Conservation (phyloP, 805 yeast species). For the Saturnispora galanensis region DNA sequence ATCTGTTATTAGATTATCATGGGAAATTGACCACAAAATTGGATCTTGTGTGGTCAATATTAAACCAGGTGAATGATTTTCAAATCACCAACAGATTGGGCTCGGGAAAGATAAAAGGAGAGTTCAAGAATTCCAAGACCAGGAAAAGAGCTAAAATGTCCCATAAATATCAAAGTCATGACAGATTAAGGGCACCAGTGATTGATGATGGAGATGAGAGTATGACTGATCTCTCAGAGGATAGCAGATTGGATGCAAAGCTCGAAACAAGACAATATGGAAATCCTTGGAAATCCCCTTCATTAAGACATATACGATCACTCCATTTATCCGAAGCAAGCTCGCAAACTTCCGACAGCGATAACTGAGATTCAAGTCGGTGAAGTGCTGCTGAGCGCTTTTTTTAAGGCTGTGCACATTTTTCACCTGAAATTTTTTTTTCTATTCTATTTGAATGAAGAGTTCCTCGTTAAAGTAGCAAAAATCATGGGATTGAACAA, state of each 20-base stretch:
- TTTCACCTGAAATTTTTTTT: too few species aligned
- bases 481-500: conserved; percentile 24
- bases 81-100: not conserved
- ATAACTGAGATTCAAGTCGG: not conserved
- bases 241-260: not conserved
- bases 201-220: too few species aligned
- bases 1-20: not conserved
- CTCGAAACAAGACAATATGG: not conserved
- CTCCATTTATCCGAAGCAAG: conserved; percentile 1
- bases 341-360: conserved; percentile 1
- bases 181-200: too few species aligned
- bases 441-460: not conserved
- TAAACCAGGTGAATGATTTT: not conserved
- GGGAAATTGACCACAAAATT: conserved; percentile 4
- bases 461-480: not conserved
- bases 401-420: conserved; percentile 1
- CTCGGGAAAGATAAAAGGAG: not conserved
- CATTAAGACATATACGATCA: not conserved
- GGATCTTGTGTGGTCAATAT: not conserved
- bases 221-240: too few species aligned
- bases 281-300: not conserved
- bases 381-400: not conserved
- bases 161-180: too few species aligned
- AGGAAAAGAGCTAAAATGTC: too few species aligned
- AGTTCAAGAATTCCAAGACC: too few species aligned